A percentile compares a stretch with the other conserved stretches of the same genome.
Evolutionary conservation across 345 rosid species (phyloP).

Genomic region (Gossypium longicalyx): DNA sequence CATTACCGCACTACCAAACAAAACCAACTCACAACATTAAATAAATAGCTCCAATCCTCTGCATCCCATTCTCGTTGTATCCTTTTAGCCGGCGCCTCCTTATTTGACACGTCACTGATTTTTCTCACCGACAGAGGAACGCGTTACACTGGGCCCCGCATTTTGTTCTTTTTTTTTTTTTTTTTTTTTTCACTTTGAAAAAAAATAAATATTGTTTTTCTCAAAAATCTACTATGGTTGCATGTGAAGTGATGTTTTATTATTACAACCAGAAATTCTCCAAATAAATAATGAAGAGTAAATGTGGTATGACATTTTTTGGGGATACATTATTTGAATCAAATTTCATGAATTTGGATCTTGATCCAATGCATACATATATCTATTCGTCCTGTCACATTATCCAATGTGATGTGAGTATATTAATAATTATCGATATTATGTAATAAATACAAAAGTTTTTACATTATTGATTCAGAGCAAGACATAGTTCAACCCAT

Average conservation of each 20-base stretch:
- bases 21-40: background rate
- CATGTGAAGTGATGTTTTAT: background rate
- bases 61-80: background rate
- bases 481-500: too few species aligned
- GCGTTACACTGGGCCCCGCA: constrained; percentile 22
- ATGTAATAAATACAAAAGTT: background rate
- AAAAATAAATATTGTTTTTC: background rate
- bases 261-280: background rate
- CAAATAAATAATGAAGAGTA: background rate
- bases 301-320: background rate
- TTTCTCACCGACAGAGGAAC: constrained; percentile 28
- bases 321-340: background rate
- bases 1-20: constrained; percentile 17
- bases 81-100: background rate
- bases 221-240: background rate
- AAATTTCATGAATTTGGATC: background rate
- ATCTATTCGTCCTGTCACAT: background rate
- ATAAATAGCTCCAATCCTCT: background rate
- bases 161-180: too few species aligned
- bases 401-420: background rate
- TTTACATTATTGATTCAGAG: background rate
- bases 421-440: too few species aligned
- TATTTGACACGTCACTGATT: background rate
- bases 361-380: constrained; percentile 6
- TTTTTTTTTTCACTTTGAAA: background rate